Percentiles rank a stretch among this genome's conserved stretches.
Evolutionary conservation across 2,329 filamentous ascomycete species (phyloP).

Genomic region (Cladosporium sp.): DNA sequence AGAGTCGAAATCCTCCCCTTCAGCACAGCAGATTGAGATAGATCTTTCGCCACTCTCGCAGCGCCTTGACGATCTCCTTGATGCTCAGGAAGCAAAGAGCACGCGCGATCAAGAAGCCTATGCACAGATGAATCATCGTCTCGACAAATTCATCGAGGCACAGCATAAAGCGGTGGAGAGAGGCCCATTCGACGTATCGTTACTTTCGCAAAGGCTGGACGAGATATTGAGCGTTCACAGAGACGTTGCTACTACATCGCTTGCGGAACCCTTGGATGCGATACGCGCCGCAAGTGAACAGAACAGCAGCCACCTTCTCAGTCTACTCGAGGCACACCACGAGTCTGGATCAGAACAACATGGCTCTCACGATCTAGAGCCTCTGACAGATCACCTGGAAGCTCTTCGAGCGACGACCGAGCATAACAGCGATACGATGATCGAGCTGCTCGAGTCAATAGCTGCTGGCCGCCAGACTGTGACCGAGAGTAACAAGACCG

Average conservation of each 20-base stretch:
- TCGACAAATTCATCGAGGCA: conserved; percentile 12
- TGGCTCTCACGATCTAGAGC: not conserved
- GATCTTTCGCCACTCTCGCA: conserved; percentile 23
- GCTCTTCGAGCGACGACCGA: conserved; percentile 22
- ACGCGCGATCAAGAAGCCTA: conserved; percentile 10
- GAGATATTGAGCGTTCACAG: conserved; percentile 18
- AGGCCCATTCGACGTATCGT: conserved; percentile 14
- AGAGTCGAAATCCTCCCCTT: not conserved
- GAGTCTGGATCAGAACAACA: not conserved
- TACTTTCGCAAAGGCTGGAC: conserved; percentile 17
- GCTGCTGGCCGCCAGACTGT: not conserved
- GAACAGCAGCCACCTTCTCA: conserved; percentile 25
- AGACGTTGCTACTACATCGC: conserved; percentile 8
- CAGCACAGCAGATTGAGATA: conserved; percentile 11
- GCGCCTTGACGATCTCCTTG: conserved; percentile 25
- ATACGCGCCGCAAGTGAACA: conserved; percentile 25
- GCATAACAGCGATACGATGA: conserved; percentile 21
- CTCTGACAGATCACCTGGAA: conserved; percentile 18
- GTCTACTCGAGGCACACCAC: conserved; percentile 25
- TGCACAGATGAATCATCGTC: not conserved
- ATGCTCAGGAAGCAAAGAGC: conserved; percentile 24
- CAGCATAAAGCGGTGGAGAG: conserved; percentile 18
- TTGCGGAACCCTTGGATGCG: conserved; percentile 23
- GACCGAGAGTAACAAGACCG: not conserved
- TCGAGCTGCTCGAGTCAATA: conserved; percentile 24